These are phyloP conservation scores for Torrubiellomyces zombiae DNA, from an alignment of 2,329 filamentous ascomycete genomes.

Conservation along the genomic window DNA sequence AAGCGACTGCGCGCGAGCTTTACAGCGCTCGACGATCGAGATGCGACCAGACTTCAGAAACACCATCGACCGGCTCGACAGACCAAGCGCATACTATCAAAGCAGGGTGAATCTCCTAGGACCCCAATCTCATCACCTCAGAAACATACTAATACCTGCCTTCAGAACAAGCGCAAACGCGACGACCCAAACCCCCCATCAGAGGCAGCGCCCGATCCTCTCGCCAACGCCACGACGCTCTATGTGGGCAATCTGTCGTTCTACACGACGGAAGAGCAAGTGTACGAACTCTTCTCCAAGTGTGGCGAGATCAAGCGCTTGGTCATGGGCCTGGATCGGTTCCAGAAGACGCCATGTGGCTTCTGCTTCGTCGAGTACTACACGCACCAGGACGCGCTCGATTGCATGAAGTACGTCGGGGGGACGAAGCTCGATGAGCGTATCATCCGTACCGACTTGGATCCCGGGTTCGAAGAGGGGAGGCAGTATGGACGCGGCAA, in stretches of 20 bases:
- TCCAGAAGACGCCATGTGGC: conserved; percentile 93
- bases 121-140: background rate
- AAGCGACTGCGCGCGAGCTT: no score
- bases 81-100: conserved; percentile 84
- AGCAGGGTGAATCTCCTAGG: conserved; percentile 44
- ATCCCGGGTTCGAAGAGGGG: conserved; percentile 91
- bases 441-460: conserved; percentile 86
- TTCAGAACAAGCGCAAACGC: conserved; percentile 55
- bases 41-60: conserved; percentile 36
- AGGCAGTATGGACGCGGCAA: conserved; percentile 92
- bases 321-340: conserved; percentile 93
- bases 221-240: conserved; percentile 79
- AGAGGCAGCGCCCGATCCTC: conserved; percentile 39
- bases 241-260: conserved; percentile 98
- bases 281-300: conserved; percentile 91
- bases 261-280: conserved; percentile 98
- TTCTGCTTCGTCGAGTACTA: conserved; percentile 99
- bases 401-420: conserved; percentile 97
- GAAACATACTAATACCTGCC: conserved; percentile 2
- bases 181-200: conserved; percentile 33
- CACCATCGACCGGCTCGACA: conserved; percentile 85
- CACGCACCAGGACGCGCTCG: conserved; percentile 88
- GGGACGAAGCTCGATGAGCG: conserved; percentile 96
- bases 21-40: no score
- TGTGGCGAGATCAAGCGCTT: conserved; percentile 96